Evolutionary conservation across 2,329 filamentous ascomycete genomes (phyloP), one percentile per base, ranked within the genome.

Genomic region (Ascochyta viciae-villosae): DNA sequence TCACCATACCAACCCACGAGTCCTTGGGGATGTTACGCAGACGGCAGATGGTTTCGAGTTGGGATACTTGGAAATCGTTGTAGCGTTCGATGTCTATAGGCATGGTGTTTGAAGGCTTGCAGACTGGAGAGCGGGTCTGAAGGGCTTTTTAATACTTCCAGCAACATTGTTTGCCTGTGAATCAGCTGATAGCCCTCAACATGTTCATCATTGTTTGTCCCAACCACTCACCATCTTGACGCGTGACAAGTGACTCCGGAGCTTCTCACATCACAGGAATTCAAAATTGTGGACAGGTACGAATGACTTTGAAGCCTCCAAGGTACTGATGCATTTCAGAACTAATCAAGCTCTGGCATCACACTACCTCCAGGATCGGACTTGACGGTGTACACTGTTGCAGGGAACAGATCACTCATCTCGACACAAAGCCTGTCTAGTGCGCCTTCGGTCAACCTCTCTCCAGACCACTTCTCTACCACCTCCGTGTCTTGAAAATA

Each of bases 391-490:
- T n/a, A 39, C 22, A 19, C 16, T 6, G 16, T 39, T 4, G 15
- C 29, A 15, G 35, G 45, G n/a, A 48, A 48, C 34, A 48, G 35
- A 35, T 31, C 39, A 5, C 39, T 24, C 22, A 23, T n/a, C 24
- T 39, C 26, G 12, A 24, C 16, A 22, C 35, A 33, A 26, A 48
- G 31, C 26, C 35, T 39, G n/a, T 39, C 35, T 19, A 64, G 23
- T 4, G 40, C 47, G 19, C 49, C 42, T 24, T 60, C 49, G 7
- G 59, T 60, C 57, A 64, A 46, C 37, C 42, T 27, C 29, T 47
- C 38, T 22, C 45, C 50, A 24, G 22, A 41, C n/a, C 23, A 37
- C 19, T 24, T 39, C 44, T 47, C 50, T 40, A 54, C 22, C 19
- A 19, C 19, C 40, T 50, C 40, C 31, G 45, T 24, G 38, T 49